A percentile compares a stretch with the other conserved stretches of the same genome.
These are phyloP conservation scores for Wallacemonas sp. DNA, from an alignment of 208 protist genomes.

Conservation along the genomic window DNA sequence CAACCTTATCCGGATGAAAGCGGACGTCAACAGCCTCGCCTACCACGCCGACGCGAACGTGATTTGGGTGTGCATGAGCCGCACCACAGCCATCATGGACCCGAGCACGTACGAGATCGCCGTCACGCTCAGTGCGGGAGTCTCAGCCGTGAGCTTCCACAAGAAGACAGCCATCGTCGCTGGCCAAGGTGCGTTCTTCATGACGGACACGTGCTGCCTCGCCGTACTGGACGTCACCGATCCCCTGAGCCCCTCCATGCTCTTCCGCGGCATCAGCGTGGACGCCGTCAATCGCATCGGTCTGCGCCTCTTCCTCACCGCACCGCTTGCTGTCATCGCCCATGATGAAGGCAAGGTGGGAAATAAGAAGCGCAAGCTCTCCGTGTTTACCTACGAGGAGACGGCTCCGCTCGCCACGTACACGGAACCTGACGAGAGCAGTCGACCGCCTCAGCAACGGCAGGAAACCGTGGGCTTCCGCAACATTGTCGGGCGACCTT, in stretches of 20 bases:
- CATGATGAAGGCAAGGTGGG: conserved; percentile 30
- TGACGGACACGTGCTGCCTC: conserved; percentile 43
- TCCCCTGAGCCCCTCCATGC: conserved; percentile 41
- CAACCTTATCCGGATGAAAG: conserved; percentile 68
- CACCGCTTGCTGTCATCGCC: conserved; percentile 61
- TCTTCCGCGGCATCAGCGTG: conserved; percentile 48
- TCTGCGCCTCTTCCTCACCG: conserved; percentile 52
- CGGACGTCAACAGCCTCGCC: conserved; percentile 62
- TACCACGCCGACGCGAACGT: conserved; percentile 60
- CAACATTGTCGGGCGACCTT: not conserved
- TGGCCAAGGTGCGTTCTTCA: conserved; percentile 50
- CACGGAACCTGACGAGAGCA: conserved; percentile 38
- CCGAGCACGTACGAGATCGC: conserved; percentile 48
- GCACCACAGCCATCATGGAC: conserved; percentile 61
- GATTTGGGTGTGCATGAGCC: conserved; percentile 63
- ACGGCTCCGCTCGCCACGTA: conserved; percentile 27
- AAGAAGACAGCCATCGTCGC: conserved; percentile 68
- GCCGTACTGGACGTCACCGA: conserved; percentile 71
- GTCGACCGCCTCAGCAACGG: conserved; percentile 4
- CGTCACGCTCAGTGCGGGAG: conserved; percentile 32
- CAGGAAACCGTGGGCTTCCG: conserved; percentile 9
- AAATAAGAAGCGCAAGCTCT: conserved; percentile 41
- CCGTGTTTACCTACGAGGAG: conserved; percentile 76
- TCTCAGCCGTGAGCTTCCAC: conserved; percentile 69
- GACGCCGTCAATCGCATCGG: conserved; percentile 41